Base-by-base conservation (phyloP, 352 stramenopile genomes). In the Phytophthora megakarya region DNA sequence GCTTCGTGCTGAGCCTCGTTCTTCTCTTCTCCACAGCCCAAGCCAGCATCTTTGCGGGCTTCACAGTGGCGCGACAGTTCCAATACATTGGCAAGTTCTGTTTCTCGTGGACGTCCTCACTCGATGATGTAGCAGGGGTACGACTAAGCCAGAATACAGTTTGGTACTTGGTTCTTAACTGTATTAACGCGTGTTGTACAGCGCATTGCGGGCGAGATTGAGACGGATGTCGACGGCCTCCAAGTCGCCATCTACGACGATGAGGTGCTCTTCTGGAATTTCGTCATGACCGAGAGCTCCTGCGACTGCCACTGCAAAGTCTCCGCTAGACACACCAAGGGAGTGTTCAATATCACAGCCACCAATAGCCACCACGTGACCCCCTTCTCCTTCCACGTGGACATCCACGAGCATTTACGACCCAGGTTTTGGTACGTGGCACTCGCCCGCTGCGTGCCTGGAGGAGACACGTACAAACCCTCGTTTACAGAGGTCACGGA, bases 31-130 rank as follows among this genome's bases (percentile, higher is more conserved):
- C 32, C 21, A 40, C 44, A 3, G 33, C 46, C 1, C 52, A 59
- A 15, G 83, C 69, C 19, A 85, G 74, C 46, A 60, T 89, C 38
- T 76, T 67, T 54, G 76, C 83, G 21, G 83, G 83, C 16, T 91
- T 89, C 58, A 78, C 80, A 5, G 70, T 92, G 19, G 78, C 76
- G 38, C 71, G 75, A 10, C 81, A 94, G 70, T 92, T 89, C 67
- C 74, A 89, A 54, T 92, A 86, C 65, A 71, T 92, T 30, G 84
- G 81, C 74, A 92, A 92, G 68, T 94, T 92, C 70, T 92, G 83
- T 70, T 94, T 91, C 75, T 80, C 75, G 13, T 92, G 69, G 64
- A 78, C 65, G 45, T 65, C 70, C n/a, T 82, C 72, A 25, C 70
- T 92, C 25, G 60, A 84, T 13, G 72, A 89, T 40, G 40, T 92